These are phyloP conservation scores for Kazachstania africana DNA, from an alignment of 805 yeast genomes.

Conservation along the genomic window DNA sequence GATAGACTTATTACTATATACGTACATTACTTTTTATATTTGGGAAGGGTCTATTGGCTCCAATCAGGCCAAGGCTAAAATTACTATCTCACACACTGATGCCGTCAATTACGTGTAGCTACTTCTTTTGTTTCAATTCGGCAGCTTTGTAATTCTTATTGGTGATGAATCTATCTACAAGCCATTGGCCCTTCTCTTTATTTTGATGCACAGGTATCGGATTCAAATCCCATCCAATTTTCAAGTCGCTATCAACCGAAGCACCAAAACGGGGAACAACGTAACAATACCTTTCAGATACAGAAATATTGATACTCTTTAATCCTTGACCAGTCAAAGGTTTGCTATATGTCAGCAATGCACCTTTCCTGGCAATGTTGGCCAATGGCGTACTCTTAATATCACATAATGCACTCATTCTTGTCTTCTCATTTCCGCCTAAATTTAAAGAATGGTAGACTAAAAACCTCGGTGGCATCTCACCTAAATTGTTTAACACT, in stretches of 20 bases:
- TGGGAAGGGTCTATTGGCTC: too few species aligned
- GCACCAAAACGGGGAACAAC: slow-evolving; percentile 89
- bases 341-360: slow-evolving; percentile 72
- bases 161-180: slow-evolving; percentile 25
- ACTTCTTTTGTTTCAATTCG: slow-evolving; percentile 5
- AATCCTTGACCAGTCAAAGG: slow-evolving; percentile 79
- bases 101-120: too few species aligned
- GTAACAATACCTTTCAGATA: slow-evolving; percentile 71
- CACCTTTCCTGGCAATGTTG: slow-evolving; percentile 62
- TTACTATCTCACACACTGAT: too few species aligned
- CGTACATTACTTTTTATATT: too few species aligned
- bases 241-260: slow-evolving; percentile 59
- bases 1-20: too few species aligned
- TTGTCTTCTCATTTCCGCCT: slow-evolving; percentile 37
- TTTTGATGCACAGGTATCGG: slow-evolving; percentile 64
- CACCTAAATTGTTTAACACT: slow-evolving; percentile 46
- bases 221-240: slow-evolving; percentile 86
- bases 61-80: too few species aligned
- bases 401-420: slow-evolving; percentile 71
- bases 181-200: slow-evolving; percentile 61
- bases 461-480: slow-evolving; percentile 66
- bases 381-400: slow-evolving; percentile 64
- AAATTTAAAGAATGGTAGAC: slow-evolving; percentile 60
- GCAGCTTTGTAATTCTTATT: slow-evolving; percentile 15
- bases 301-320: slow-evolving; percentile 57